Evolutionary conservation across 2,329 filamentous ascomycete species (phyloP), one percentile per base, ranked within the genome.

Genomic region (Aspergillus sp.): DNA sequence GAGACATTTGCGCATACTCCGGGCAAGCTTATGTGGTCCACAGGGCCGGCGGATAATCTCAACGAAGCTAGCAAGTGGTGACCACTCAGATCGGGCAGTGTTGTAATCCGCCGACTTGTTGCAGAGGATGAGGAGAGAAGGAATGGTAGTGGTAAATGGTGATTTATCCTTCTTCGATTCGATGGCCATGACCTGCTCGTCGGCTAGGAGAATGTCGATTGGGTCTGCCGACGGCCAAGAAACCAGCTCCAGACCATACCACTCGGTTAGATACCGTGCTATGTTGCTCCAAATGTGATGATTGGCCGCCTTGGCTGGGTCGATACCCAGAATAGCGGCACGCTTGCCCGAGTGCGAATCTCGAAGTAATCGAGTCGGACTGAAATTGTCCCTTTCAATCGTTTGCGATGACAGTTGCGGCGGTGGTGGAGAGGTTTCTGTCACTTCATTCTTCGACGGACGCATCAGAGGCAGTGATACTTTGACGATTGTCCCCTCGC

Each of bases 401-500:
- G 38, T 10, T 8, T 39, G 37, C 1, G 33, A 40, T 6, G 46
- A 42, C 12, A 33, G 56, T 2, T 50, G 44, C 9, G 49, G 43
- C 5, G 52, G 48, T 6, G 54, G 41, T 4, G 44, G 49, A 13
- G 51, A 50, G 13, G 49, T 53, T 34, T 61, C 59, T 7, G 19
- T 6, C 2, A 41, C 36, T 30, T 44, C 39, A 29, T 50, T 35
- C 30, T 59, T 57, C 19, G 19, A 19, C 9, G 54, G 55, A 4
- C 62, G 56, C 1, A 51, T 51, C 5, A 78, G 54, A 5, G 71
- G 70, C 1, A 81, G 53, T 3, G 63, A 69, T 6, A 80, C 72
- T 7, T 68, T 70, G 2, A 81, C 73, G 19, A 75, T 73, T 0
- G 81, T 83, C 2, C 81, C 81, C 32, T 72, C 68, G 2, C 73